Base-by-base conservation (phyloP, 1,284 basidiomycete species). In the Erythrobasidium hasegawianum region DNA sequence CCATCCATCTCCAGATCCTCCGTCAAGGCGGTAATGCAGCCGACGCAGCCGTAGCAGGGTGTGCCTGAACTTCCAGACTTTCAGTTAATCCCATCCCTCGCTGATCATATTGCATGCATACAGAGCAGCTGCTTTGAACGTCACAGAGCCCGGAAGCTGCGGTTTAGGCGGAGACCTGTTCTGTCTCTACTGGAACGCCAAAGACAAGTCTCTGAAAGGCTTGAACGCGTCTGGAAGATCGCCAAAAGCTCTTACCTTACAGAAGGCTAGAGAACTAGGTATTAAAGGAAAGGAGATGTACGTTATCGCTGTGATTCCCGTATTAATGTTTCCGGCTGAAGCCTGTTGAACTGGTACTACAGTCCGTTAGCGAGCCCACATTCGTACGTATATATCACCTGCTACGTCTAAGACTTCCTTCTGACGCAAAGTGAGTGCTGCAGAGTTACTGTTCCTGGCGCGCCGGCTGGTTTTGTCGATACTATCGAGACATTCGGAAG, bases 391-490 rank as follows among this genome's bases (percentile, higher is more conserved):
- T 33, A 33, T 11, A n/a, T n/a, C n/a, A n/a, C n/a, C n/a, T n/a
- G n/a, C n/a, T n/a, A n/a, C n/a, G n/a, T n/a, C n/a, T n/a, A n/a
- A n/a, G n/a, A n/a, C n/a, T n/a, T n/a, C n/a, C n/a, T n/a, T n/a
- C n/a, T n/a, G n/a, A n/a, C n/a, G n/a, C n/a, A n/a, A n/a, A n/a
- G n/a, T 40, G 16, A 83, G 87, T 67, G 71, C 54, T 73, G 73
- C 62, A 58, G 72, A 11, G 93, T 93, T 4, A 97, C 95, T 0
- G 92, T 97, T 2, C 95, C 95, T 68, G 92, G 94, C 53, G 88
- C 90, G n/a, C 89, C 93, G 0, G 90, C 91, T 18, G 90, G 90
- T 10, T 97, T 94, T 94, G 82, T 89, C 38, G 95, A 96, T 76
- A 89, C 91, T 0, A 82, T 96, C 53, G 84, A 88, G 65, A 80